A percentile compares a stretch with the other conserved stretches of the same genome.
Evolutionary conservation across 2,329 filamentous ascomycete genomes (phyloP).

Genomic region (Colletotrichum musicola): DNA sequence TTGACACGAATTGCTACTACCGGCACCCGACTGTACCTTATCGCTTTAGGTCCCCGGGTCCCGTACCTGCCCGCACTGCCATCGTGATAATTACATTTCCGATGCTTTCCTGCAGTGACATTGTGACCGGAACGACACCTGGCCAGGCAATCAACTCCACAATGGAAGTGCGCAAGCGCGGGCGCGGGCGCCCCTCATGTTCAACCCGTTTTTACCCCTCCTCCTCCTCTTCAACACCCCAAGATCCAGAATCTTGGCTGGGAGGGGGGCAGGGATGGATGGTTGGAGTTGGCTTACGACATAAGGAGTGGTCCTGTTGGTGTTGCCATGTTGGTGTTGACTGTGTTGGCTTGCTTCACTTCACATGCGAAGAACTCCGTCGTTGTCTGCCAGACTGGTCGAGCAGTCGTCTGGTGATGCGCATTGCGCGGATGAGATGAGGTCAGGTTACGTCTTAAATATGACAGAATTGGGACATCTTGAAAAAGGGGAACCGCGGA

Average conservation of each 20-base stretch:
- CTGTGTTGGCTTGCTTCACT: slow-evolving; percentile 1
- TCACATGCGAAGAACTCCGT: slow-evolving; percentile 28
- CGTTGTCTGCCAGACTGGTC: slow-evolving; percentile 5
- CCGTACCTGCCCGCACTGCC: too few species aligned
- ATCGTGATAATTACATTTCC: background rate
- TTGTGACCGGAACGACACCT: background rate
- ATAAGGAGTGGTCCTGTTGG: slow-evolving; percentile 14
- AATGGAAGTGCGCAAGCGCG: slow-evolving; percentile 11
- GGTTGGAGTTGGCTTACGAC: slow-evolving; percentile 27
- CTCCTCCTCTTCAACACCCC: slow-evolving; percentile 15
- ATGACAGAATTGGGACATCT: slow-evolving; percentile 18
- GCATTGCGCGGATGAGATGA: slow-evolving; percentile 13
- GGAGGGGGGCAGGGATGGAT: slow-evolving; percentile 25
- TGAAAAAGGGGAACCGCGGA: slow-evolving; percentile 3
- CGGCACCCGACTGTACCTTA: too few species aligned
- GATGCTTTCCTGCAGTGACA: slow-evolving; percentile 8
- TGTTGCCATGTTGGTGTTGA: background rate
- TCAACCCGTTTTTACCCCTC: slow-evolving; percentile 10
- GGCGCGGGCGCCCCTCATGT: slow-evolving; percentile 32
- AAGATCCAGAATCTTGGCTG: slow-evolving; percentile 31
- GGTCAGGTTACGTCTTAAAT: slow-evolving; percentile 32
- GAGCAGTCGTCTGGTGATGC: slow-evolving; percentile 31
- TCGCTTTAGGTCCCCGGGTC: too few species aligned
- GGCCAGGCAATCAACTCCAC: slow-evolving; percentile 3
- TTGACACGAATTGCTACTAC: too few species aligned